phyloP scores from a whole-genome alignment of 257 asterid genomes.

The Phtheirospermum japonicum region DNA sequence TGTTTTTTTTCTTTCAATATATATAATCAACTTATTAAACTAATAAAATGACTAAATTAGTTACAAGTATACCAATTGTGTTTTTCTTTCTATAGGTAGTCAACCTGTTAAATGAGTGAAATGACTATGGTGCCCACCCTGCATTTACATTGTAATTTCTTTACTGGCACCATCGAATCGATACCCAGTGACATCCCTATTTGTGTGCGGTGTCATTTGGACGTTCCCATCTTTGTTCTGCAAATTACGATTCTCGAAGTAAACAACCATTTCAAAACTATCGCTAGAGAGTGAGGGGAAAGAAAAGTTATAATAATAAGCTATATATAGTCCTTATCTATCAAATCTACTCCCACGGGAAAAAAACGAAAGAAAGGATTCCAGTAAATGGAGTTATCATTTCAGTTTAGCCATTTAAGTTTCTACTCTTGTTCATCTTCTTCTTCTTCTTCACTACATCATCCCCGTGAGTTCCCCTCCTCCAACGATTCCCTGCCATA shows the following conservation, averaged over 20 bases:
- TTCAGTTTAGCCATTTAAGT: constrained; percentile 23
- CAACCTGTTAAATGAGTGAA: too few relatives aligned
- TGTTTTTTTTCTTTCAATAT: too few relatives aligned
- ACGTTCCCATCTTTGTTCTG: constrained; percentile 19
- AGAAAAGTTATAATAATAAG: background rate
- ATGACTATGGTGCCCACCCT: too few relatives aligned
- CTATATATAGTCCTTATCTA: constrained; percentile 12
- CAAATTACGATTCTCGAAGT: constrained; percentile 26
- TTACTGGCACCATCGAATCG: too few relatives aligned
- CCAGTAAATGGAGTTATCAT: constrained; percentile 38
- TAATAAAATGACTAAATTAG: too few relatives aligned
- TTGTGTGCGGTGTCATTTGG: too few relatives aligned
- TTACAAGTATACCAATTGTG: too few relatives aligned
- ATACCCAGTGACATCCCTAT: too few relatives aligned
- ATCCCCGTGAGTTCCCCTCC: constrained; percentile 34
- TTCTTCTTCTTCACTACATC: constrained; percentile 30
- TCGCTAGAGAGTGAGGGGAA: background rate
- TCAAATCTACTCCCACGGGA: constrained; percentile 9
- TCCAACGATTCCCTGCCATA: background rate
- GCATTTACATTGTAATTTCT: too few relatives aligned
- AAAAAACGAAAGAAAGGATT: background rate
- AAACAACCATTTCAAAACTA: background rate
- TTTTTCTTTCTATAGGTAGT: too few relatives aligned
- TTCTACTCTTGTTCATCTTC: constrained; percentile 27
- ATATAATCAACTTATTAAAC: too few relatives aligned